Evolutionary conservation across 768 basidiomycete genomes (phyloP), one percentile per base, ranked within the genome.

Genomic region (Pulveroboletus frians): DNA sequence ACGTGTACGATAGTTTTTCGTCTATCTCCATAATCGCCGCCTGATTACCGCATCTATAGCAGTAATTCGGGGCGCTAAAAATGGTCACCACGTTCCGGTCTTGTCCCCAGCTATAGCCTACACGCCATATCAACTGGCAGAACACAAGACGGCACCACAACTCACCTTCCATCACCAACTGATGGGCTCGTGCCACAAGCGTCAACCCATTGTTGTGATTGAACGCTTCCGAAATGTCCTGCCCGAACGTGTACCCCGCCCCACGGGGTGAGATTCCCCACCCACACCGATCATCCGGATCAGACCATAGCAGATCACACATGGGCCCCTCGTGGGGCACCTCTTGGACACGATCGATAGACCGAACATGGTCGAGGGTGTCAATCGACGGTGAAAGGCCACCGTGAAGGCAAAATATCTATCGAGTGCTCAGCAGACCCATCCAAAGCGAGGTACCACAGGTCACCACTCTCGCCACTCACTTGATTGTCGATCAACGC

Each of bases 11-110:
- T 83, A 91, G 76, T 79, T 92, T 92, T 83, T 92, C 90, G 72
- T 99, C 96, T 70, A 99, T 96, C 71, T 99, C 96, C 85, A 99
- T 95, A 69, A 99, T 99, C 43, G 96, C 96, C 47, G 96, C 96
- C 65, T 98, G 96, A 69, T 99, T 99, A 46, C 96, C 96, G 68
- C 96, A 99, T 68, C 96, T 80, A 76, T 99, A 99, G 73, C 95
- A 99, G 71, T 97, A 99, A 73, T 99, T 99, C 37, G 96, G 96
- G 58, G 96, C 96, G 56, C 94, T 97, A 77, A 97, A 99, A 66
- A 99, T 97, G 37, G 95, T 99, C 57, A 99, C 95, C 20, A 99
- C 95, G 68, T 97, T 98, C 70, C 92, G 83, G 73, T 98, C 95
- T 73, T 98, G 95, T 51, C 93, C 92, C 95, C 95, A 98, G 67